Percentiles rank a stretch among this genome's conserved stretches.
Evolutionary conservation across 169 alveolate genomes (phyloP).

Genomic region (Miamiensis avidus): DNA sequence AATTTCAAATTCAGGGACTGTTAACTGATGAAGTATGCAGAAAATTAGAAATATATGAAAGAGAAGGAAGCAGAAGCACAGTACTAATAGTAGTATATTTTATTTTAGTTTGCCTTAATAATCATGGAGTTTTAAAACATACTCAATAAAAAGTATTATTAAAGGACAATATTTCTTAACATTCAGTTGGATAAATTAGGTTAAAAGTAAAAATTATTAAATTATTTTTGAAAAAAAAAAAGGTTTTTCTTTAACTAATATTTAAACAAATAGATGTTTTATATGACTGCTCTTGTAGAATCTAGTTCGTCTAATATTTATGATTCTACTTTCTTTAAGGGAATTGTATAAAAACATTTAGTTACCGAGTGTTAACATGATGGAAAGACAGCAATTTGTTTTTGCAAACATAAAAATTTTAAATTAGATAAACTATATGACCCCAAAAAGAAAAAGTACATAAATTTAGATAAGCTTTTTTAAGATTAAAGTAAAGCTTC

Average conservation of each 20-base stretch:
- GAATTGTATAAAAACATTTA: not conserved
- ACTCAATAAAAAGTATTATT: not conserved
- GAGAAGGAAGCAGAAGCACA: not conserved
- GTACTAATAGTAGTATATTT: not conserved
- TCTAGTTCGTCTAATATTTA: not conserved
- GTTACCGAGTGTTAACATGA: not conserved
- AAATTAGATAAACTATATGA: conserved; percentile 36
- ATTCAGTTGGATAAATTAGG: not conserved
- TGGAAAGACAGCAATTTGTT: not conserved
- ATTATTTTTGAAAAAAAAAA: too few relatives aligned
- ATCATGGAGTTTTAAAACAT: not conserved
- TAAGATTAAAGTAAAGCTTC: conserved; percentile 5
- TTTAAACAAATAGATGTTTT: too few relatives aligned
- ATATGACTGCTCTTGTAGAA: not conserved
- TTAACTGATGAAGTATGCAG: not conserved
- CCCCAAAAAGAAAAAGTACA: conserved; percentile 35
- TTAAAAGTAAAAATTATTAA: not conserved
- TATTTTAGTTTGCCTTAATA: not conserved
- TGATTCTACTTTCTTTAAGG: not conserved
- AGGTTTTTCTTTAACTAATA: not conserved
- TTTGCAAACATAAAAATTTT: not conserved
- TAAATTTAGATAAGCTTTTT: conserved; percentile 18
- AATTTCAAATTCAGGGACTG: not conserved
- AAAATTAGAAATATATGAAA: too few relatives aligned
- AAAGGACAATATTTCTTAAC: not conserved